These are phyloP conservation scores for Raphanus hybrid DNA, from an alignment of 441 rosid genomes.

Conservation along the genomic window DNA sequence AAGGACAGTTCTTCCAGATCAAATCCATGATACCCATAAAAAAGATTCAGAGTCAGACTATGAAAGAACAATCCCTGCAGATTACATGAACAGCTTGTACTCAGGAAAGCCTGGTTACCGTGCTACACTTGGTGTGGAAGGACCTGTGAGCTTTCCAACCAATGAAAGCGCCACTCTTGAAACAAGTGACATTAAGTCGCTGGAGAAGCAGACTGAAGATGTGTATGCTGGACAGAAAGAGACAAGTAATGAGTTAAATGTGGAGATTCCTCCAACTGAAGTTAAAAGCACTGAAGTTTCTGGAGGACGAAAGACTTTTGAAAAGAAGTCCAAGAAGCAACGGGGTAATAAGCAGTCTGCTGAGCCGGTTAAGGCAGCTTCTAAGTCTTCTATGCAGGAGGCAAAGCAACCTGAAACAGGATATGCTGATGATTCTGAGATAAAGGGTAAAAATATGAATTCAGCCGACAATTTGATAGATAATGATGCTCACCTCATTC, in stretches of 20 bases:
- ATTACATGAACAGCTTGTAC: constrained; percentile 42
- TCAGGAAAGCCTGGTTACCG: constrained; percentile 44
- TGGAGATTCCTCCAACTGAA: constrained; percentile 41
- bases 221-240: constrained; percentile 49
- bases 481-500: constrained; percentile 45
- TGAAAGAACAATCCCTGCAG: constrained; percentile 50
- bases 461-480: constrained; percentile 40
- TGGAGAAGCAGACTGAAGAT: constrained; percentile 34
- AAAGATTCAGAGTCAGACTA: constrained; percentile 48
- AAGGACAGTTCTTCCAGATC: constrained; percentile 50
- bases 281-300: constrained; percentile 56
- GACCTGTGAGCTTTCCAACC: constrained; percentile 39
- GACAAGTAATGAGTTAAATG: constrained; percentile 38
- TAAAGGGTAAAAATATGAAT: constrained; percentile 42
- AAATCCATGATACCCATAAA: constrained; percentile 46
- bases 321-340: constrained; percentile 89
- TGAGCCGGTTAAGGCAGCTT: constrained; percentile 62
- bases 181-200: constrained; percentile 46
- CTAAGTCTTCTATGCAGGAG: constrained; percentile 52
- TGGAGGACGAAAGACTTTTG: constrained; percentile 70
- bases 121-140: constrained; percentile 41
- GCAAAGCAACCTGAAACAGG: constrained; percentile 57
- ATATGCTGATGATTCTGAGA: constrained; percentile 43
- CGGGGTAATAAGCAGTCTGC: constrained; percentile 67
- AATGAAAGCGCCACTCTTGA: constrained; percentile 36